Evolutionary conservation across 164 flowering plant species (phyloP).

Genomic region (Vitis labrusca): DNA sequence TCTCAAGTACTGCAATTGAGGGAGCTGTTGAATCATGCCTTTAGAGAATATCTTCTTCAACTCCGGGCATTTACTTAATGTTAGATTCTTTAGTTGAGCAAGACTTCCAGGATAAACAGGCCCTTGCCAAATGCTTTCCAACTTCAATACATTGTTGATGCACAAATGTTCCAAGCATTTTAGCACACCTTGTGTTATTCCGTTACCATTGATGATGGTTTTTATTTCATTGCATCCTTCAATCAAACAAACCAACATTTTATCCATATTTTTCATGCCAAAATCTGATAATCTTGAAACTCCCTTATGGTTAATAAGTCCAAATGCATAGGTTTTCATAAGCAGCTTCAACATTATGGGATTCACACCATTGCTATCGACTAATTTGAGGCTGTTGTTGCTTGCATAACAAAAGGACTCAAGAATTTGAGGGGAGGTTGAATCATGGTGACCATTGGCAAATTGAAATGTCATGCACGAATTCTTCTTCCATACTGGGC

Average conservation of each 20-base stretch:
- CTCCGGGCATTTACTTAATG: slow-evolving; percentile 6
- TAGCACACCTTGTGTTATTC: background rate
- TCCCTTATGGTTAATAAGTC: slow-evolving; percentile 9
- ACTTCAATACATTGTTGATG: background rate
- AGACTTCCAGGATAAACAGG: slow-evolving; percentile 4
- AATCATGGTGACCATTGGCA: slow-evolving; percentile 1
- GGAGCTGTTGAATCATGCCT: slow-evolving; percentile 6
- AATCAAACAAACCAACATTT: slow-evolving; percentile 7
- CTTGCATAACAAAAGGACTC: background rate
- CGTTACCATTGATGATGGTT: slow-evolving; percentile 2
- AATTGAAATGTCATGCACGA: slow-evolving; percentile 5
- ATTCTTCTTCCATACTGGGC: slow-evolving; percentile 7
- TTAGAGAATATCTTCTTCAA: slow-evolving; percentile 2
- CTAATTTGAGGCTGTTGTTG: slow-evolving; percentile 9
- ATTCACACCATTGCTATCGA: background rate
- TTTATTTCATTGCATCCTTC: slow-evolving; percentile 10
- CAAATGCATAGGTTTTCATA: slow-evolving; percentile 6
- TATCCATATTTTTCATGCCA: slow-evolving; percentile 5
- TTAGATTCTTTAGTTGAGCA: background rate
- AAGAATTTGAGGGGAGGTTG: background rate
- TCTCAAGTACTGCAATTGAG: background rate
- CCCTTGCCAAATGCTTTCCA: slow-evolving; percentile 15
- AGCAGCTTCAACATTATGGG: slow-evolving; percentile 7
- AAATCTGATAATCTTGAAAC: slow-evolving; percentile 10
- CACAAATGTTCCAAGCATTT: slow-evolving; percentile 2